Percentiles rank a stretch among this genome's conserved stretches.
Conservation (phyloP, 148 eudicot genomes). For the Oxyria digyna region DNA sequence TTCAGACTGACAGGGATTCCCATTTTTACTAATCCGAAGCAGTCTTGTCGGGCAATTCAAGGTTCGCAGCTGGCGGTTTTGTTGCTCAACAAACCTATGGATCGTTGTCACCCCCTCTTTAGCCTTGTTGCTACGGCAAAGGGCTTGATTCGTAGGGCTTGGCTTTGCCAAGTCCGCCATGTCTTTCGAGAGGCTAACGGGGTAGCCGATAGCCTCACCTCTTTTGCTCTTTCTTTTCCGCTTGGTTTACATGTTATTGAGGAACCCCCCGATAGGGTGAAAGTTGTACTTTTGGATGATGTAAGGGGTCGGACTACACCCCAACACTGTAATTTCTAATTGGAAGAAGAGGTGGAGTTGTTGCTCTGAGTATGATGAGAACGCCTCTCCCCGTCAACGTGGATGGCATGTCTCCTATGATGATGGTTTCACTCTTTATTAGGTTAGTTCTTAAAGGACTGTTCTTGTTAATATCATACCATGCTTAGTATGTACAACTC, state of each 20-base stretch:
- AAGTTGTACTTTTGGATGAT: too few species aligned
- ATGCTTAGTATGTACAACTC: neutral
- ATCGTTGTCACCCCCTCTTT: too few species aligned
- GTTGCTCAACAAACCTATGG: too few species aligned
- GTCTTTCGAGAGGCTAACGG: too few species aligned
- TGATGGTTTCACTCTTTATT: slow-evolving; percentile 48
- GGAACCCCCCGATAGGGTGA: too few species aligned
- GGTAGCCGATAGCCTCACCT: too few species aligned
- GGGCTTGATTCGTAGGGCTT: too few species aligned
- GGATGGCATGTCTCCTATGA: slow-evolving; percentile 70
- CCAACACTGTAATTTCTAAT: slow-evolving; percentile 49
- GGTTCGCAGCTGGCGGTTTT: slow-evolving; percentile 45
- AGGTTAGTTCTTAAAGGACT: neutral
- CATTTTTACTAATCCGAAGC: neutral
- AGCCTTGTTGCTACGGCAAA: too few species aligned
- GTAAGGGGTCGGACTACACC: too few species aligned
- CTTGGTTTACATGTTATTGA: too few species aligned
- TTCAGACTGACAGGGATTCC: slow-evolving; percentile 2
- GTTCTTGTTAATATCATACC: neutral
- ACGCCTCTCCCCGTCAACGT: slow-evolving; percentile 45
- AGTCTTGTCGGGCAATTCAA: neutral
- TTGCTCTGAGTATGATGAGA: slow-evolving; percentile 51
- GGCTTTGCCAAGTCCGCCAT: too few species aligned
- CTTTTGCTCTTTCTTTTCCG: too few species aligned
- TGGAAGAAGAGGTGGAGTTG: slow-evolving; percentile 78